These are phyloP conservation scores for Paecilomyces fulvus DNA, from an alignment of 2,329 filamentous ascomycete species.

Conservation along the genomic window DNA sequence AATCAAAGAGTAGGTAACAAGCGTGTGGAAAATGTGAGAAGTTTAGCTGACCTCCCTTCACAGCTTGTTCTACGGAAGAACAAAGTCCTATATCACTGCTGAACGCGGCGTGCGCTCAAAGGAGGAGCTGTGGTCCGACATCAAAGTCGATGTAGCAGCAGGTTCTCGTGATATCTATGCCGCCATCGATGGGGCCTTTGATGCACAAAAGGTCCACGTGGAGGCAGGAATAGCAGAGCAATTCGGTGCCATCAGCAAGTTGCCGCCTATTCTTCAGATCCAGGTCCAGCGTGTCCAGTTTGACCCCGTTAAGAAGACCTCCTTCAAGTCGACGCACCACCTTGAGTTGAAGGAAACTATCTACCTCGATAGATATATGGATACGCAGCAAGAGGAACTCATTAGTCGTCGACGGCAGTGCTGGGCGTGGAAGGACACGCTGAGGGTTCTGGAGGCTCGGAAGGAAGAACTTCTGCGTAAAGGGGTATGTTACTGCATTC, in stretches of 20 bases:
- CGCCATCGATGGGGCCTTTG: constrained; percentile 77
- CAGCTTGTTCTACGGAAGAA: constrained; percentile 45
- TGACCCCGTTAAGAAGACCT: constrained; percentile 50
- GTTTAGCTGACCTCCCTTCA: constrained; percentile 7
- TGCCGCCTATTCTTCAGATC: constrained; percentile 81
- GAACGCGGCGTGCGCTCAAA: constrained; percentile 39
- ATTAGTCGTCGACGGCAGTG: constrained; percentile 57
- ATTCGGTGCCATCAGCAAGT: constrained; percentile 63
- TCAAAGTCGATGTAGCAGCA: constrained; percentile 51
- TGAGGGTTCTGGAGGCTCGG: constrained; percentile 48
- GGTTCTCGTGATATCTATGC: constrained; percentile 65
- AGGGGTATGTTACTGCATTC: constrained; percentile 16
- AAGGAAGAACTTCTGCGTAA: constrained; percentile 34
- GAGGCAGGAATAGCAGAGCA: constrained; percentile 51
- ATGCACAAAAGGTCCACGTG: constrained; percentile 64
- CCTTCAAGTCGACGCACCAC: constrained; percentile 66
- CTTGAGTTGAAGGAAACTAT: constrained; percentile 73
- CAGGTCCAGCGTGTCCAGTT: constrained; percentile 77
- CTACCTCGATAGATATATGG: constrained; percentile 82
- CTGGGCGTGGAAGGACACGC: constrained; percentile 64
- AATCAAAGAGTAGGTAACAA: constrained; percentile 52
- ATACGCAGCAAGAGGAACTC: constrained; percentile 50
- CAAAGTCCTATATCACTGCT: constrained; percentile 38
- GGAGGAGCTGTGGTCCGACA: constrained; percentile 54
- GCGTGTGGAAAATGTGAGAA: constrained; percentile 11